Base-by-base conservation (phyloP, 129 eudicot genomes). In the Lactuca sativa region DNA sequence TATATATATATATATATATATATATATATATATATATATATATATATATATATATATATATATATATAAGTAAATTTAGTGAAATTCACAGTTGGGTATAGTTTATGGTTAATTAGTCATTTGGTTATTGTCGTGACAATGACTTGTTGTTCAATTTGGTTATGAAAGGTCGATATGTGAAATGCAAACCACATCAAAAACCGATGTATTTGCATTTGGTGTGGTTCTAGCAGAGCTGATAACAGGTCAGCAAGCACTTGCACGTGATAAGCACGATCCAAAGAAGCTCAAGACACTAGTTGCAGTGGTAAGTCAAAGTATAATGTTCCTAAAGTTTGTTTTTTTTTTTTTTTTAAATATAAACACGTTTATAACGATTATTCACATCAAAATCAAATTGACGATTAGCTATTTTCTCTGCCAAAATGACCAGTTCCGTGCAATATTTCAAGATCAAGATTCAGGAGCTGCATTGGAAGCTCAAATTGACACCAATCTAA, bases 161-260 rank as follows among this genome's bases (percentile, higher is more conserved):
- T 63, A 16, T 74, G 58, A 55, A 62, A 80, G 80, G 80, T 80
- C 80, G 14, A 67, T 80, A 73, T 68, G 59, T 4, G 80, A 69
- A 71, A 70, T 80, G 67, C 84, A 80, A 74, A 68, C 68, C 56
- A 80, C 84, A 32, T 74, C 80, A 52, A 80, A 80, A 69, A 80
- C 80, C 33, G 84, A 74, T 63, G 80, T 80, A 47, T 80, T 74
- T 69, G 84, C 84, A 69, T 80, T 74, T 14, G 80, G 84, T 66
- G 84, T 80, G 72, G 84, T 80, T 62, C 73, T 80, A 56, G 80
- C 73, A 5, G 84, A 80, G 68, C 34, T 80, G 52, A 74, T 80
- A 62, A 80, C 84, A 11, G 80, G 84, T 56, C 84, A 80, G 56
- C 73, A 56, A n/a, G 84, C 84, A 16, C 80, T 80, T 69, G 73